These are phyloP conservation scores for Salix dunnii DNA, from an alignment of 345 rosid species.

Conservation along the genomic window DNA sequence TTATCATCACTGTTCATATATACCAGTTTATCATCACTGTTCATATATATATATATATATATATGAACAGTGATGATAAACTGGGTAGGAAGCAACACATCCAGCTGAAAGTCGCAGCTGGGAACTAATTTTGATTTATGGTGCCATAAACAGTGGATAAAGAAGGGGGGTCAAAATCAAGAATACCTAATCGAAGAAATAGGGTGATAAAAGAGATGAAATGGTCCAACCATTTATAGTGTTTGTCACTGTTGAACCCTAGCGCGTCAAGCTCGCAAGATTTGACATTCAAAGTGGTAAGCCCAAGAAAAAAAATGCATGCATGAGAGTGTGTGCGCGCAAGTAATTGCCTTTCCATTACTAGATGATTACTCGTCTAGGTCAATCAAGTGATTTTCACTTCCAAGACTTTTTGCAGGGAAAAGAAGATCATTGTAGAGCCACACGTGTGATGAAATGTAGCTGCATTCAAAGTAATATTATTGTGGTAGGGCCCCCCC, in stretches of 20 bases:
- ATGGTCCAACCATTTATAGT: constrained; percentile 10
- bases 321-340: too few relatives aligned
- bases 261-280: not conserved
- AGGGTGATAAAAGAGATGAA: too few relatives aligned
- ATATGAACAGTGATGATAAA: too few relatives aligned
- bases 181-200: too few relatives aligned
- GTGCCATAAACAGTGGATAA: not conserved
- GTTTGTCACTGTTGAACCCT: constrained; percentile 2
- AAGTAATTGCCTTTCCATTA: not conserved
- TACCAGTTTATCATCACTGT: too few relatives aligned
- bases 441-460: constrained; percentile 20
- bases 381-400: constrained; percentile 12
- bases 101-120: not conserved
- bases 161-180: not conserved
- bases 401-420: not conserved
- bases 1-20: too few relatives aligned
- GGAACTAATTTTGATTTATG: not conserved
- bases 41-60: too few relatives aligned
- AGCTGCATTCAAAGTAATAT: constrained; percentile 26
- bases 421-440: not conserved
- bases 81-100: too few relatives aligned
- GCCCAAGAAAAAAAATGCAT: not conserved
- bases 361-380: not conserved
- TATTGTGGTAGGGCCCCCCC: constrained; percentile 11
- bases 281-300: not conserved